Conservation (phyloP, 2,329 filamentous ascomycete species). For the Xylaria arbuscula region DNA sequence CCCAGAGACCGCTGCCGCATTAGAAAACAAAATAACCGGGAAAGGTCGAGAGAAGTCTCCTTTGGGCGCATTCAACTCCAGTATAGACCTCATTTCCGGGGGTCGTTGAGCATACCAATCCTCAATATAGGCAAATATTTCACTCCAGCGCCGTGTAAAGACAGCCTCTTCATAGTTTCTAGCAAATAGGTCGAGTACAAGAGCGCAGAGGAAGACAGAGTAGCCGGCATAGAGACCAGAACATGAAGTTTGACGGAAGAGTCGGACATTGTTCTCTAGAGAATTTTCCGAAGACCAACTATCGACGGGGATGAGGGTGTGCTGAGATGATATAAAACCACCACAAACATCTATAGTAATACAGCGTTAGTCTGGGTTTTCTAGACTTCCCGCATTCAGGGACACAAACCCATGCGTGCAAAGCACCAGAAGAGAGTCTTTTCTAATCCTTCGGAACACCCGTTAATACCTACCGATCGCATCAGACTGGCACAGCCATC, state of each 20-base stretch:
- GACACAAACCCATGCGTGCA: slow-evolving; percentile 7
- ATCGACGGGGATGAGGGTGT: background rate
- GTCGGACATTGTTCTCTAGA: background rate
- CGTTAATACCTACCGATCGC: slow-evolving; percentile 12
- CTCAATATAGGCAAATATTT: slow-evolving; percentile 1
- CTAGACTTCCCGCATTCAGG: background rate
- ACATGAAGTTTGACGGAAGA: background rate
- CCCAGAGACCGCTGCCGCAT: background rate
- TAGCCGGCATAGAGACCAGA: background rate
- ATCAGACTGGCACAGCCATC: slow-evolving; percentile 18
- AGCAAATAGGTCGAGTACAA: background rate
- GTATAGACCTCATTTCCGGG: background rate
- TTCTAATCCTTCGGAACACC: background rate
- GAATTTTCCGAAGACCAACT: background rate
- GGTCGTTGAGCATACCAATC: slow-evolving; percentile 4
- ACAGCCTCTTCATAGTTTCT: background rate
- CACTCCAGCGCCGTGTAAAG: background rate
- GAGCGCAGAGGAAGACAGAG: slow-evolving; percentile 1
- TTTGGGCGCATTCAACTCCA: slow-evolving; percentile 3
- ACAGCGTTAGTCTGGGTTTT: background rate
- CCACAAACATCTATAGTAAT: background rate
- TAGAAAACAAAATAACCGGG: slow-evolving; percentile 1
- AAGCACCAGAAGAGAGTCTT: slow-evolving; percentile 7
- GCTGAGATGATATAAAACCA: slow-evolving; percentile 2
- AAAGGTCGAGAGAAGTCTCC: slow-evolving; percentile 3